Evolutionary conservation across 129 eudicot genomes (phyloP), one percentile per base, ranked within the genome.

Genomic region (Lactuca sativa): DNA sequence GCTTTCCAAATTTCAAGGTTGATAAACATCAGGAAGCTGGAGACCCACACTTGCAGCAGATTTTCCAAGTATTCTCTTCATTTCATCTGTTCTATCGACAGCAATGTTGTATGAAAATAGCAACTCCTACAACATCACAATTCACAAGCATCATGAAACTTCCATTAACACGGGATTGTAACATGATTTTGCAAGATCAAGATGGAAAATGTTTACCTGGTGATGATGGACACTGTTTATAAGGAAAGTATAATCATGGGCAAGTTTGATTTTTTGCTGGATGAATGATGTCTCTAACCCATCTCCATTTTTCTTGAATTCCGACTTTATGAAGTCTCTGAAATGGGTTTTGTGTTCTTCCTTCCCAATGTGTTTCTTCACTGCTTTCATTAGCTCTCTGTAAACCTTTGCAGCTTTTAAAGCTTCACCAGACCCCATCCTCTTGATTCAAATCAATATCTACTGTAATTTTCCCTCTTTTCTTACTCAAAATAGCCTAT

Each of bases 21-120:
- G 74, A 72, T 93, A 90, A 44, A 87, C 95, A 13, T 90, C 89
- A 3, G 99, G 99, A 72, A 93, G 99, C 74, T 79, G 89, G 14
- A 89, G 99, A 63, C 99, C 99, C 2, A 90, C 99, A 71, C 95
- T 90, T 53, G 97, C 86, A 70, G 97, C 97, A 77, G 99, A 93
- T 71, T 90, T 93, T 69, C 95, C 90, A 6, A 93, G 88, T 57
- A 85, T 66, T 68, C 72, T 83, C 75, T 83, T 86, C 97, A 93
- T 83, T 76, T 93, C 99, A 40, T 83, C 87, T 36, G 99, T 66
- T 76, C 97, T 85, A 78, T 93, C 97, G 62, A 93, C 97, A 10
- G 99, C 99, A 33, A 93, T 89, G 80, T 93, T 93, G 87, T 90
- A 93, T 7, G 92, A 90, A 78, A 90, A 92, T 52, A 93, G 82